These are phyloP conservation scores for Candida maltosa DNA, from an alignment of 805 yeast genomes.

Conservation along the genomic window DNA sequence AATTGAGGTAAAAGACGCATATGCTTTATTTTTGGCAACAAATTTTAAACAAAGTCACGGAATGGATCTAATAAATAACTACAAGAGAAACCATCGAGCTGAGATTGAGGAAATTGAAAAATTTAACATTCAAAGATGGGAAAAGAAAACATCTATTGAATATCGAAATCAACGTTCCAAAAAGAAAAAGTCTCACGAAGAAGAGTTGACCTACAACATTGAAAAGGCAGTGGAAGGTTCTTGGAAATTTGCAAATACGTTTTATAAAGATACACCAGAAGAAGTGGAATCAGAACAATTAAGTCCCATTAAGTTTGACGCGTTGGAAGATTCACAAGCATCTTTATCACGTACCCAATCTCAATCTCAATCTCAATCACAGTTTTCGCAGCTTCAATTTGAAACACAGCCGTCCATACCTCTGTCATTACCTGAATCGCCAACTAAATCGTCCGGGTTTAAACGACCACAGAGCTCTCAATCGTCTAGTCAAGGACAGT, in stretches of 20 bases:
- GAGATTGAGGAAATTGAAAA: constrained; percentile 8
- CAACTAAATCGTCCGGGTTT: neutral
- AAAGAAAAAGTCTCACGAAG: neutral
- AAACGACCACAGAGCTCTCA: neutral
- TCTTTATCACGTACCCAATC: neutral
- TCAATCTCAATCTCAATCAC: too few relatives aligned
- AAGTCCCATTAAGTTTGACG: neutral
- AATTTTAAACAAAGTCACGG: constrained; percentile 35
- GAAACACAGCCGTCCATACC: too few relatives aligned
- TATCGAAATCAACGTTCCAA: constrained; percentile 4
- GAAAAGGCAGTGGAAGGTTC: neutral
- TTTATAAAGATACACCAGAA: constrained; percentile 1
- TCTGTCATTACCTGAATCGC: too few relatives aligned
- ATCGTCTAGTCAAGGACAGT: neutral
- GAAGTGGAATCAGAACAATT: constrained; percentile 1
- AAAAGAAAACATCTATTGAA: neutral
- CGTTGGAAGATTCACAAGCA: neutral
- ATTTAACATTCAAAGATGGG: constrained; percentile 11
- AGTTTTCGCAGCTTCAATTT: too few relatives aligned
- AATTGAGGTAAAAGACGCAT: constrained; percentile 27
- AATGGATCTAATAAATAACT: constrained; percentile 27
- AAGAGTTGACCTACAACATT: constrained; percentile 3
- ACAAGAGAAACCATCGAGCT: constrained; percentile 16
- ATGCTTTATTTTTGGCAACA: constrained; percentile 27
- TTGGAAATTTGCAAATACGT: constrained; percentile 9